Conservation (phyloP, 306 rosid genomes). For the Hippophae tibetana region DNA sequence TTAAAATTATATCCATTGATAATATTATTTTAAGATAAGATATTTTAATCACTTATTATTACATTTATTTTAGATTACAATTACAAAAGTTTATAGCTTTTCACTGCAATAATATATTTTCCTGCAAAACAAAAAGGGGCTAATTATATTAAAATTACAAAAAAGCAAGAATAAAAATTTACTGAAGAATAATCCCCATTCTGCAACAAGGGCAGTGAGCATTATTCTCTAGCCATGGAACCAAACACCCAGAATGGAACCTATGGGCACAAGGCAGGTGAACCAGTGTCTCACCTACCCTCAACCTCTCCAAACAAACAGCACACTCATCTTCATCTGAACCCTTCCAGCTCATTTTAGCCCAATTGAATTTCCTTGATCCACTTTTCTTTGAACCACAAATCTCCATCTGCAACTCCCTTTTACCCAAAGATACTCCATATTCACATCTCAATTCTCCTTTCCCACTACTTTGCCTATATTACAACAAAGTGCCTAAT, state of each 20-base stretch:
- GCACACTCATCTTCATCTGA: conserved; percentile 61
- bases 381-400: conserved; percentile 36
- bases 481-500: neutral
- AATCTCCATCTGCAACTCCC: conserved; percentile 33
- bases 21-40: too few relatives aligned
- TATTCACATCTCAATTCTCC: conserved; percentile 12
- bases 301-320: conserved; percentile 54
- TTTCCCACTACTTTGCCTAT: conserved; percentile 16
- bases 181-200: conserved; percentile 19
- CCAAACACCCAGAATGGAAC: conserved; percentile 65
- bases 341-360: conserved; percentile 51
- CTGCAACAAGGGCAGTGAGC: conserved; percentile 85
- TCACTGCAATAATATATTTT: too few relatives aligned
- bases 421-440: conserved; percentile 14
- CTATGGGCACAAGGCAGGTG: conserved; percentile 69
- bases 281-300: conserved; percentile 37
- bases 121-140: neutral
- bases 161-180: neutral
- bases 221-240: conserved; percentile 70
- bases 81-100: too few relatives aligned
- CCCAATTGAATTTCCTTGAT: conserved; percentile 51
- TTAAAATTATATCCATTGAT: too few relatives aligned
- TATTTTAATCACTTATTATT: too few relatives aligned
- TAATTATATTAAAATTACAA: neutral
- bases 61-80: too few relatives aligned